Base-by-base conservation (phyloP, 768 basidiomycete species). In the Pisolithus albus region DNA sequence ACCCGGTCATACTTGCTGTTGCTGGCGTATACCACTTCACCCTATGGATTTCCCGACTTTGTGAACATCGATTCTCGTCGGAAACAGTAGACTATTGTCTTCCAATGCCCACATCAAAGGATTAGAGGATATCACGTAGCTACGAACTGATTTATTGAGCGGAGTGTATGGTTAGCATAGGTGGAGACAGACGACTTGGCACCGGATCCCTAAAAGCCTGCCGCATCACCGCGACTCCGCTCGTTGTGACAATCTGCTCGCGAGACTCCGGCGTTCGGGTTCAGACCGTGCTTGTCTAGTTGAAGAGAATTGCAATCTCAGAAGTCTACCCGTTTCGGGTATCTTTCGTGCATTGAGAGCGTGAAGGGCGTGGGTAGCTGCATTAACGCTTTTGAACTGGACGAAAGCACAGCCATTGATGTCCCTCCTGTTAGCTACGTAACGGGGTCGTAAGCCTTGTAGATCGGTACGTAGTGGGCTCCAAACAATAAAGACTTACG, bases 361-460 rank as follows among this genome's bases (percentile, higher is more conserved):
- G 8, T 72, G 57, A 55, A 82, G 64, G 1, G 77, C 84, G 52
- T 74, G 67, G 34, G 72, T 72, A 7, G 84, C 79, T 4, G 63
- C 52, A n/a, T 76, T 68, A 45, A 72, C 63, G 50, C 62, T 58
- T 44, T 55, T 65, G 61, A 86, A 84, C 53, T 81, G 73, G 50
- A 86, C 61, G 66, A 82, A 85, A 23, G 76, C 80, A 4, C 56
- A 65, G 6, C 66, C 51, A 15, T 58, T 59, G 24, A 71, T 69
- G 0, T 63, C 70, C 21, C 65, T 53, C n/a, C 51, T 62, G 53
- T 64, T 60, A 53, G 49, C 62, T 67, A 70, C 54, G 71, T 70
- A 75, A 45, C 15, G 7, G 16, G 15, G 9, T 45, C 1, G 16
- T 45, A 15, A 45, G 23, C 44, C 34, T 4, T 11, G 34, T 45